Conservation (phyloP, 306 rosid species). For the Rosa persica region DNA sequence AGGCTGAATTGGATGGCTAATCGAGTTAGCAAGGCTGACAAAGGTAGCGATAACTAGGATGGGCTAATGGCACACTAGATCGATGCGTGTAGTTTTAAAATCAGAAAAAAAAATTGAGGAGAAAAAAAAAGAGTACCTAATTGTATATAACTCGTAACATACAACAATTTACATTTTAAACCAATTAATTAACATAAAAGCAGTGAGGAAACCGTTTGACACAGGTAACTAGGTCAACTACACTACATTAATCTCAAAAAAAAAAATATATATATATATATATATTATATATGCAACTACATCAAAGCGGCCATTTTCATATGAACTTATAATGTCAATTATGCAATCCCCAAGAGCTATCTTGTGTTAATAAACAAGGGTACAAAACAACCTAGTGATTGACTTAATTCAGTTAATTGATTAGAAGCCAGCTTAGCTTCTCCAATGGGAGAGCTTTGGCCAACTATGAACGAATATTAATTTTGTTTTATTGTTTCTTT, state of each 20-base stretch:
- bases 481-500: constrained; percentile 7
- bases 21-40: too few relatives aligned
- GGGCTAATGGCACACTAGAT: too few relatives aligned
- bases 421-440: constrained; percentile 10
- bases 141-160: too few relatives aligned
- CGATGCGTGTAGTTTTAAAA: too few relatives aligned
- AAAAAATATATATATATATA: too few relatives aligned
- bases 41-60: too few relatives aligned
- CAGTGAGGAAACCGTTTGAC: neutral
- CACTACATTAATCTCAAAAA: neutral
- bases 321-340: neutral
- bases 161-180: too few relatives aligned
- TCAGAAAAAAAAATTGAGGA: too few relatives aligned
- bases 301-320: neutral
- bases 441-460: constrained; percentile 7
- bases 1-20: too few relatives aligned
- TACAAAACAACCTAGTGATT: neutral
- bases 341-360: neutral
- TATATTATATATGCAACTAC: neutral
- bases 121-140: too few relatives aligned
- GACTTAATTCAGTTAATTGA: constrained; percentile 12
- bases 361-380: neutral
- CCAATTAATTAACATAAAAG: too few relatives aligned
- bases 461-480: neutral
- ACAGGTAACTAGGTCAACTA: neutral